Percentiles rank a stretch among this genome's conserved stretches.
Conservation (phyloP, 2,329 filamentous ascomycete species). For the Ascochyta lentis region DNA sequence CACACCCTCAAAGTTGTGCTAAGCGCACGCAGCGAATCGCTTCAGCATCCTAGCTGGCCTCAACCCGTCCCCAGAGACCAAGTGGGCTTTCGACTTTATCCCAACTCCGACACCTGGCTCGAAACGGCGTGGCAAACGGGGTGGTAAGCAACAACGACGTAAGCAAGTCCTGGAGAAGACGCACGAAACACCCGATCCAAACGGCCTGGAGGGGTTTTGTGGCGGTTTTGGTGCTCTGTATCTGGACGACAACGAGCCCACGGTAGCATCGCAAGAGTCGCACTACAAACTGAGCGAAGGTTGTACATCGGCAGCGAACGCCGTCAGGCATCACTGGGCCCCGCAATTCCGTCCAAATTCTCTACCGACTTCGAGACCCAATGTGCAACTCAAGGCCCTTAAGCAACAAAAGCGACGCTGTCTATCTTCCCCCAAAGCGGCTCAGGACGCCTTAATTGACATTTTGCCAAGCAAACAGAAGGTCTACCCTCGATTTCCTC, state of each 20-base stretch:
- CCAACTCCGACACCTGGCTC: conserved; percentile 9
- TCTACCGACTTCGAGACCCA: background rate
- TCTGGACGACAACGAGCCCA: conserved; percentile 12
- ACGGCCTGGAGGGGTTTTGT: conserved; percentile 16
- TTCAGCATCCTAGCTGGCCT: conserved; percentile 38
- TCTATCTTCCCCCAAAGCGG: background rate
- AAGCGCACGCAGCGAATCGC: conserved; percentile 30
- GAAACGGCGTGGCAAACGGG: conserved; percentile 29
- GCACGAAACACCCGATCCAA: conserved; percentile 1
- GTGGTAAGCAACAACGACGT: conserved; percentile 22
- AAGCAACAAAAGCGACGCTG: background rate
- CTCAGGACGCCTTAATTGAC: background rate
- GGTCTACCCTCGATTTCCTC: conserved; percentile 11
- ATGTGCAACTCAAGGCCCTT: background rate
- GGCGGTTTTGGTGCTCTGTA: conserved; percentile 15
- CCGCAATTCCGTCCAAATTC: conserved; percentile 30
- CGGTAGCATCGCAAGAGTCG: background rate
- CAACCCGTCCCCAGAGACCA: conserved; percentile 26
- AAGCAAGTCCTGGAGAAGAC: conserved; percentile 11
- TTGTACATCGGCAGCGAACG: conserved; percentile 6
- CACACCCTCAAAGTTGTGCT: background rate
- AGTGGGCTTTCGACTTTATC: conserved; percentile 29
- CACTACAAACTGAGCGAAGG: background rate
- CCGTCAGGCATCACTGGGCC: conserved; percentile 31
- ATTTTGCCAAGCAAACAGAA: background rate